Conservation (phyloP, 768 basidiomycete species). For the Antrodiella citrinella region DNA sequence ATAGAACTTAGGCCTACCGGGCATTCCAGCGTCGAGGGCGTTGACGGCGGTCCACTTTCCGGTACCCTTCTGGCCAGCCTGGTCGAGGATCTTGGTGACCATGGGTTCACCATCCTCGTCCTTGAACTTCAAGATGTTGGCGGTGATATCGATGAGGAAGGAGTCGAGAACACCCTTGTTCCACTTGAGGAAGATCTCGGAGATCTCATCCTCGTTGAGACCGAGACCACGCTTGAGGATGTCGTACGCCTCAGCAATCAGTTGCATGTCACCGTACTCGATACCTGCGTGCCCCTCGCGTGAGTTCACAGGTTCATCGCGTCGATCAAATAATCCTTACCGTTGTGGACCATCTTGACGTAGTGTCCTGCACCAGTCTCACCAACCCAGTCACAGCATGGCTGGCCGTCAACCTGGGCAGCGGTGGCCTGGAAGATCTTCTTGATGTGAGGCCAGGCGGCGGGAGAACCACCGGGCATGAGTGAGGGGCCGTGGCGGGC, state of each 20-base stretch:
- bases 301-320: slow-evolving; percentile 5
- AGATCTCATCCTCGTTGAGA: slow-evolving; percentile 80
- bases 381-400: slow-evolving; percentile 99
- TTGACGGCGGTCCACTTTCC: slow-evolving; percentile 99
- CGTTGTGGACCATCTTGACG: slow-evolving; percentile 99
- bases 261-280: slow-evolving; percentile 99
- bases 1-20: slow-evolving; percentile 53
- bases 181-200: slow-evolving; percentile 90
- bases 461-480: slow-evolving; percentile 95
- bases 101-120: slow-evolving; percentile 92
- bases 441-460: slow-evolving; percentile 96
- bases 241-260: slow-evolving; percentile 98
- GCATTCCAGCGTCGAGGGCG: slow-evolving; percentile 86
- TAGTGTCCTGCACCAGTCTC: slow-evolving; percentile 95
- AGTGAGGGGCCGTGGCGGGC: slow-evolving; percentile 95
- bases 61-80: slow-evolving; percentile 98
- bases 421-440: slow-evolving; percentile 98
- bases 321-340: slow-evolving; percentile 32
- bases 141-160: slow-evolving; percentile 97
- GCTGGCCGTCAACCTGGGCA: slow-evolving; percentile 89
- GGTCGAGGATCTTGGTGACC: slow-evolving; percentile 89
- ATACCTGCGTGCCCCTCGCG: slow-evolving; percentile 56
- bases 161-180: slow-evolving; percentile 99
- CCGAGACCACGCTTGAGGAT: slow-evolving; percentile 96
- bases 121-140: slow-evolving; percentile 94